Evolutionary conservation across 2,329 filamentous ascomycete species (phyloP).

Genomic region (Ophiostoma sp.): DNA sequence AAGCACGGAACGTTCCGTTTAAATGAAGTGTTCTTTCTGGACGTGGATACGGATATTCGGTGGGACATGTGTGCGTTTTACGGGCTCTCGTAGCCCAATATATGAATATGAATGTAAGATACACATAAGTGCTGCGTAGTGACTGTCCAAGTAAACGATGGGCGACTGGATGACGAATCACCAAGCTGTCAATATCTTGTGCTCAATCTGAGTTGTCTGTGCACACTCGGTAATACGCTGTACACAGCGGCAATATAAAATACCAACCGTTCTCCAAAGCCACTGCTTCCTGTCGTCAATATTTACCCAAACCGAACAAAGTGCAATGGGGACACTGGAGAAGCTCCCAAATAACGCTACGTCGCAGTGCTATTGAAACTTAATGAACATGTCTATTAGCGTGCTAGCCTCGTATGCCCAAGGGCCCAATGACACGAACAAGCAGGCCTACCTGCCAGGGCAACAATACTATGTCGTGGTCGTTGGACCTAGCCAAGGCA

Average conservation of each 20-base stretch:
- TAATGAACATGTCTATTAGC: background rate
- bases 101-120: background rate
- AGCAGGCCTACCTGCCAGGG: background rate
- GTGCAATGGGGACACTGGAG: background rate
- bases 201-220: background rate
- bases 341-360: background rate
- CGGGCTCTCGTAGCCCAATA: background rate
- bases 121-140: background rate
- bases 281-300: background rate
- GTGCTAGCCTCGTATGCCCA: background rate
- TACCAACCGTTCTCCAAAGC: background rate
- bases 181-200: background rate
- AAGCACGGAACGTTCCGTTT: background rate
- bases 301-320: background rate
- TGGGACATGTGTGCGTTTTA: too few relatives aligned
- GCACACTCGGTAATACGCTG: background rate
- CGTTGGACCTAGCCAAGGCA: too few relatives aligned
- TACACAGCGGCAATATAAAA: too few relatives aligned
- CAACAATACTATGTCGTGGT: too few relatives aligned
- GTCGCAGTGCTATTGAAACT: slow-evolving; percentile 5
- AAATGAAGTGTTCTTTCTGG: background rate
- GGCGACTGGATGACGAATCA: background rate
- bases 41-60: too few relatives aligned
- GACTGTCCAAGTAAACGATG: background rate
- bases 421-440: background rate